phyloP scores from a whole-genome alignment of 1,139 yeast genomes.

The Candida sojae region DNA sequence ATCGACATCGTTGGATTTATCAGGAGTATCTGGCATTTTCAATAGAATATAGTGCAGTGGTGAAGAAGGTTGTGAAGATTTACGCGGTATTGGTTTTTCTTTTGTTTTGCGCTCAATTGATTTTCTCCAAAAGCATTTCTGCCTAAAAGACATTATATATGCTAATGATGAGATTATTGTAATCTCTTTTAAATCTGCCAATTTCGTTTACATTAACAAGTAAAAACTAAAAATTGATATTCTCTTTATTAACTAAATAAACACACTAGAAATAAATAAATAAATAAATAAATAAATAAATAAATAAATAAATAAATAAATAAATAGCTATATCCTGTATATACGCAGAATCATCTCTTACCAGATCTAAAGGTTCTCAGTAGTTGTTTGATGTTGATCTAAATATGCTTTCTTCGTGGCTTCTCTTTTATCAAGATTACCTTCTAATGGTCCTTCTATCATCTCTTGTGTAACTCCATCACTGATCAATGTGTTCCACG shows the following conservation, averaged over 20 bases:
- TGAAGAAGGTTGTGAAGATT: background rate
- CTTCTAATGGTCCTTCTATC: conserved; percentile 42
- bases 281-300: background rate
- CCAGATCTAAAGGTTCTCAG: background rate
- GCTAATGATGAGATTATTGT: no score
- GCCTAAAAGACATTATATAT: no score
- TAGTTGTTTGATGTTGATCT: conserved; percentile 5
- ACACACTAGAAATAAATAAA: background rate
- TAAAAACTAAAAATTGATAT: no score
- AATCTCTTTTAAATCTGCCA: no score
- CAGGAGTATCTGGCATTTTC: conserved; percentile 4
- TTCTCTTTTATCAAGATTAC: conserved; percentile 35
- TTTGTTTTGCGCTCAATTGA: no score
- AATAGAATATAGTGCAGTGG: background rate
- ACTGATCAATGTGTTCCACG: conserved; percentile 71
- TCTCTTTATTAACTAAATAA: no score
- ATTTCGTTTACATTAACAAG: no score
- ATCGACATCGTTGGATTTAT: conserved; percentile 24
- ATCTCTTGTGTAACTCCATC: conserved; percentile 56
- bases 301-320: background rate
- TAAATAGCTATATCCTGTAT: background rate
- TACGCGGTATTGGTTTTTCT: no score
- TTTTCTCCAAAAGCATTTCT: no score
- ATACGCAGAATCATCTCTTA: background rate
- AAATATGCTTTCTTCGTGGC: conserved; percentile 28